These are phyloP conservation scores for Begonia masoniana DNA, from an alignment of 306 rosid species.

Conservation along the genomic window DNA sequence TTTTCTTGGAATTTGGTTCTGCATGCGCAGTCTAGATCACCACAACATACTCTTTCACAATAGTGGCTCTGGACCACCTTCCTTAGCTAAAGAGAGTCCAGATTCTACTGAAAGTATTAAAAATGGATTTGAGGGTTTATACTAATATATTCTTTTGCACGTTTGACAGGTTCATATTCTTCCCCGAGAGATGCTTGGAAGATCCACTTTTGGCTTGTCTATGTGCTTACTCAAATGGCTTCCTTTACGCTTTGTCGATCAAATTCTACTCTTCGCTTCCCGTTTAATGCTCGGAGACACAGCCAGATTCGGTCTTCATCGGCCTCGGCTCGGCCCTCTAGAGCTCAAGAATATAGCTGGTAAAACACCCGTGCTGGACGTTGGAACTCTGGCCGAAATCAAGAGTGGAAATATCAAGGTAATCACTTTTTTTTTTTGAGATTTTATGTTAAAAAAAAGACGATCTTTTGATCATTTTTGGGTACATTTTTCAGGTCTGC, in stretches of 20 bases:
- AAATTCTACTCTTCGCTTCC: slow-evolving; percentile 56
- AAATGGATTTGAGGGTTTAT: background rate
- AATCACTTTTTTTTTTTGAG: background rate
- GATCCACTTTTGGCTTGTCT: slow-evolving; percentile 90
- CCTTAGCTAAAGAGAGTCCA: background rate
- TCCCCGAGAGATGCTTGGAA: slow-evolving; percentile 88
- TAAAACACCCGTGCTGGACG: slow-evolving; percentile 88
- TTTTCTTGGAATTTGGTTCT: slow-evolving; percentile 9
- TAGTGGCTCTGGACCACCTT: background rate
- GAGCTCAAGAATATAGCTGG: slow-evolving; percentile 65
- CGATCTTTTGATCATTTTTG: no score
- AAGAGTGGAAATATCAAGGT: slow-evolving; percentile 77
- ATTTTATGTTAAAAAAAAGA: background rate
- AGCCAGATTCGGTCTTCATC: slow-evolving; percentile 46
- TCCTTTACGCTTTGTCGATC: slow-evolving; percentile 69
- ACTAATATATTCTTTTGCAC: background rate
- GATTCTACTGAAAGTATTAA: background rate
- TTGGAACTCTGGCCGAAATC: slow-evolving; percentile 75
- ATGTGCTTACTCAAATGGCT: slow-evolving; percentile 81
- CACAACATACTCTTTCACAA: background rate
- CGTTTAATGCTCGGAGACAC: slow-evolving; percentile 88
- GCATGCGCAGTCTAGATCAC: slow-evolving; percentile 1
- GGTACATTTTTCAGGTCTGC: slow-evolving; percentile 3
- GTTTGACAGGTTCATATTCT: slow-evolving; percentile 65
- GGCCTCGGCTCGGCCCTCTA: slow-evolving; percentile 79